Evolutionary conservation across 495 filamentous ascomycete species (phyloP).

Genomic region (Penicillium turbatum): DNA sequence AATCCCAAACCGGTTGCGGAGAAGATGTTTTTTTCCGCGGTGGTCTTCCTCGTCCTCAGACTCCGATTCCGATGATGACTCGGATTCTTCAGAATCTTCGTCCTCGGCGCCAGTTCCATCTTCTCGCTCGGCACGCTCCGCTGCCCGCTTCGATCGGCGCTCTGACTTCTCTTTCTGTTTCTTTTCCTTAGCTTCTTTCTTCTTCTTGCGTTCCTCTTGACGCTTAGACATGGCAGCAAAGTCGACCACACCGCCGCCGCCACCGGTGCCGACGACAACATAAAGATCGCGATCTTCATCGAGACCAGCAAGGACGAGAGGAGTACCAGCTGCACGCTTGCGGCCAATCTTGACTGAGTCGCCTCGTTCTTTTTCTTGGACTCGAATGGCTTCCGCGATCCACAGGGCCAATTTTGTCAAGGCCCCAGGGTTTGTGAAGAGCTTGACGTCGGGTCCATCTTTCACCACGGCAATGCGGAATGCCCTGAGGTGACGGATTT

Average conservation of each 20-base stretch:
- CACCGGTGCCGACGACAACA: conserved; percentile 84
- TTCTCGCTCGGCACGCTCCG: conserved; percentile 42
- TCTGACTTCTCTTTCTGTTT: conserved; percentile 61
- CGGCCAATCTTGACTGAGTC: conserved; percentile 63
- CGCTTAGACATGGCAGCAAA: conserved; percentile 59
- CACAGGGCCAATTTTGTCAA: conserved; percentile 89
- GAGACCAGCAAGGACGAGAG: conserved; percentile 82
- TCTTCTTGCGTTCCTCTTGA: conserved; percentile 58
- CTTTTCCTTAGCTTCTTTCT: conserved; percentile 54
- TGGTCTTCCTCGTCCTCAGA: conserved; percentile 59
- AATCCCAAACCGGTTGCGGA: conserved; percentile 83
- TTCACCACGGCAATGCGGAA: conserved; percentile 96
- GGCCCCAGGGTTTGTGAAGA: conserved; percentile 89
- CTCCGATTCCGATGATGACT: conserved; percentile 53
- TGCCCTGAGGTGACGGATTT: conserved; percentile 83
- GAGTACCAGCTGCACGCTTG: conserved; percentile 56
- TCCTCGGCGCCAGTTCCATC: conserved; percentile 50
- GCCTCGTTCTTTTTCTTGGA: conserved; percentile 76
- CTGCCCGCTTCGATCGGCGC: conserved; percentile 46
- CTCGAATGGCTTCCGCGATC: conserved; percentile 88
- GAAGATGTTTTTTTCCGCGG: conserved; percentile 55
- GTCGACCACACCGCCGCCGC: conserved; percentile 60
- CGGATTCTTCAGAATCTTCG: conserved; percentile 59
- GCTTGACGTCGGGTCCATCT: conserved; percentile 80
- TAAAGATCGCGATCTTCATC: conserved; percentile 88